Conservation (phyloP, 2,329 filamentous ascomycete species). For the Paraconiothyrium sp. region DNA sequence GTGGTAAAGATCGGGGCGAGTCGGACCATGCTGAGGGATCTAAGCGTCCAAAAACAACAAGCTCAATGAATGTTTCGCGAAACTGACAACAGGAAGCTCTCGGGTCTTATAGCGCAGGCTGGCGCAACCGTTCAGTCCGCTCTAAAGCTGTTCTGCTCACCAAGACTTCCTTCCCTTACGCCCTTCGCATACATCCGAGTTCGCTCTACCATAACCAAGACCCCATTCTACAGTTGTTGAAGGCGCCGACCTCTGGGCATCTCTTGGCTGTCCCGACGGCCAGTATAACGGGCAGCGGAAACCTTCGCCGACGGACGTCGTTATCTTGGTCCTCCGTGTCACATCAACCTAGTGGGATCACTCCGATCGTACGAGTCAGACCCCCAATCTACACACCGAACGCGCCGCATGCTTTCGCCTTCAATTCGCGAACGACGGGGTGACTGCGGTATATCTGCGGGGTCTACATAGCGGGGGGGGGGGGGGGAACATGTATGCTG, state of each 20-base stretch:
- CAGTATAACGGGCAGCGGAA: background rate
- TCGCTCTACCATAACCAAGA: background rate
- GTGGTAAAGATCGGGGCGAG: background rate
- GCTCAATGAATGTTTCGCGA: background rate
- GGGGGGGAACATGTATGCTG: background rate
- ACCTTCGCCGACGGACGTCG: background rate
- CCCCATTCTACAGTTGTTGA: conserved; percentile 1
- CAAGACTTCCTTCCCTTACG: background rate
- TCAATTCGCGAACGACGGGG: background rate
- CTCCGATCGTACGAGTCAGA: background rate
- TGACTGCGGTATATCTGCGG: background rate
- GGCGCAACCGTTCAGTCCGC: background rate
- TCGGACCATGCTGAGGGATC: background rate
- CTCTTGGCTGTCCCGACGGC: background rate
- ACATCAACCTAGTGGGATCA: background rate
- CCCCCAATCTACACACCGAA: background rate
- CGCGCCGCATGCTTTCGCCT: background rate
- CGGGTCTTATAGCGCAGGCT: background rate
- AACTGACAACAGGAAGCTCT: background rate
- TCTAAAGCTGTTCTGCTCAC: background rate
- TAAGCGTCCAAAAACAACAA: background rate
- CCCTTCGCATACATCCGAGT: background rate
- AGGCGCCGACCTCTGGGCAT: background rate
- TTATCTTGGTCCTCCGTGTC: background rate
- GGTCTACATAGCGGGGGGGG: background rate